Conservation (phyloP, 331 rosid species). For the Ulmus americana region DNA sequence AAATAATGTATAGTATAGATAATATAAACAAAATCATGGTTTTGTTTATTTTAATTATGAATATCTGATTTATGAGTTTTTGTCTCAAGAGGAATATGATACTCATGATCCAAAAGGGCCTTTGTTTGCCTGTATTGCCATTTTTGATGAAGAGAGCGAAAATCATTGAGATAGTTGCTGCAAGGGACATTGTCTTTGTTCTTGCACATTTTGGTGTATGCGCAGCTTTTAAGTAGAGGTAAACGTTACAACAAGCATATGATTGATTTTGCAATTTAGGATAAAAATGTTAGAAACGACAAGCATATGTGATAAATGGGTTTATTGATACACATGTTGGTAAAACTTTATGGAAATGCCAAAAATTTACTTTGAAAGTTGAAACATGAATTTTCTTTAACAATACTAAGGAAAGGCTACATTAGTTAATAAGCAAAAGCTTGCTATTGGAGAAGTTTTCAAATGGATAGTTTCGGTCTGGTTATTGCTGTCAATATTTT, state of each 20-base stretch:
- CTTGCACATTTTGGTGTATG: slow-evolving; percentile 97
- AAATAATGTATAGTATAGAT: too few relatives aligned
- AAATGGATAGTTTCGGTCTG: too few relatives aligned
- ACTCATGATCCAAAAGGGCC: slow-evolving; percentile 95
- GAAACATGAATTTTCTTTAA: slow-evolving; percentile 17
- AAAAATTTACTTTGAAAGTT: background rate
- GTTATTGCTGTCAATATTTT: too few relatives aligned
- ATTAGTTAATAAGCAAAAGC: too few relatives aligned
- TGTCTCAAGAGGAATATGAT: slow-evolving; percentile 80
- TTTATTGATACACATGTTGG: too few relatives aligned
- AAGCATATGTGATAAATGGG: too few relatives aligned
- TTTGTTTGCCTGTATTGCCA: slow-evolving; percentile 66
- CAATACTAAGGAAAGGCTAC: background rate
- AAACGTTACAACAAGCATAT: too few relatives aligned
- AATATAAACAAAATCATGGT: too few relatives aligned
- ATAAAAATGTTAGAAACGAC: too few relatives aligned
- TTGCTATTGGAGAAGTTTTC: too few relatives aligned
- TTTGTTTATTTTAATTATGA: background rate
- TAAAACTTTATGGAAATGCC: too few relatives aligned
- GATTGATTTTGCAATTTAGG: too few relatives aligned
- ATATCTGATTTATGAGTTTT: slow-evolving; percentile 14
- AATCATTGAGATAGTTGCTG: slow-evolving; percentile 91
- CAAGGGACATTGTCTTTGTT: slow-evolving; percentile 91
- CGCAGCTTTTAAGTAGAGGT: slow-evolving; percentile 90
- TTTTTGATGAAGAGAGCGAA: slow-evolving; percentile 85